Evolutionary conservation across 306 rosid species (phyloP).

Genomic region (Vigna mungo): DNA sequence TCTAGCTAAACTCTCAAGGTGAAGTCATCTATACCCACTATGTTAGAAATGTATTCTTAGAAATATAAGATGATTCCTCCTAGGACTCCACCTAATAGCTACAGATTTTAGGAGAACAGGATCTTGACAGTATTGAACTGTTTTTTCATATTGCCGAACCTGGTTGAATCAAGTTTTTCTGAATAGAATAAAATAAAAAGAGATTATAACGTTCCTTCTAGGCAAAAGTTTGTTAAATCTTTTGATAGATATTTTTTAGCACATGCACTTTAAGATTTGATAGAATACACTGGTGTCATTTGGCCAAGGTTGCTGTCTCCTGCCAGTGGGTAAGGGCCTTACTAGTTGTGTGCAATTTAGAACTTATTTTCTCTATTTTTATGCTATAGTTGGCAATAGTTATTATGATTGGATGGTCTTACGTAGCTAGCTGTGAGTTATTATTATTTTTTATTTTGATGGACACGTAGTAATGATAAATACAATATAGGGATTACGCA

Average conservation of each 20-base stretch:
- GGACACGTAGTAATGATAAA: not conserved
- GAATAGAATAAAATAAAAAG: conserved; percentile 26
- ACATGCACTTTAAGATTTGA: not conserved
- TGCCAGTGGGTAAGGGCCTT: conserved; percentile 2
- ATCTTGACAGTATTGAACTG: conserved; percentile 23
- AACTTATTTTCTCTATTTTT: not conserved
- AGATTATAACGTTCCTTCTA: not conserved
- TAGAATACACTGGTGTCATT: not conserved
- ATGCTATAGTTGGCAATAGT: not conserved
- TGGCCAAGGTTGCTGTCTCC: not conserved
- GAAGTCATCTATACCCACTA: conserved; percentile 15
- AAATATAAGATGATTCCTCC: conserved; percentile 16
- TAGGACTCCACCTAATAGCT: conserved; percentile 12
- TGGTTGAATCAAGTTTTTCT: not conserved
- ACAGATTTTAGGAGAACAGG: not conserved
- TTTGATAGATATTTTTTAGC: not conserved
- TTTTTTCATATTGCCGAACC: conserved; percentile 12
- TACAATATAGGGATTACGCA: not conserved
- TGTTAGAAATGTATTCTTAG: conserved; percentile 26
- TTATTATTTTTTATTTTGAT: not conserved
- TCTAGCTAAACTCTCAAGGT: conserved; percentile 78
- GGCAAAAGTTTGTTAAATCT: not conserved
- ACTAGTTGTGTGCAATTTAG: not conserved
- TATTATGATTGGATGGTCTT: conserved; percentile 21
- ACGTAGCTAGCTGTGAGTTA: not conserved